Evolutionary conservation across 208 protist genomes (phyloP).

Genomic region (Acanthamoeba castellanii): DNA sequence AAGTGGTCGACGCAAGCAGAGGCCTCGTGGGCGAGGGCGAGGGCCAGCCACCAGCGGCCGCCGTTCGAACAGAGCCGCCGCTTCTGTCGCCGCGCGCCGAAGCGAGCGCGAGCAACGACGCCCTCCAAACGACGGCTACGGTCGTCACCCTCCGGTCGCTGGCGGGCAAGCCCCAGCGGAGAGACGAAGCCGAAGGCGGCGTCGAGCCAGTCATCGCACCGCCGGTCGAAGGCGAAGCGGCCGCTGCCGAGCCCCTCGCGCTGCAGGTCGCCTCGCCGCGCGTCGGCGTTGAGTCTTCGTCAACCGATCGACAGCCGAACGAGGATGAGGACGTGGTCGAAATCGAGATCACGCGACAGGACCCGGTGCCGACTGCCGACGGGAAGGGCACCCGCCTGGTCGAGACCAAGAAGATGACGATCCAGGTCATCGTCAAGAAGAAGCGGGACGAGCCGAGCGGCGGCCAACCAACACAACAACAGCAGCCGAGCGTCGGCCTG

Average conservation of each 20-base stretch:
- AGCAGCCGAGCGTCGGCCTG: neutral
- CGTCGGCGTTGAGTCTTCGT: neutral
- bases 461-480: neutral
- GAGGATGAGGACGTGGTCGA: neutral
- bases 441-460: neutral
- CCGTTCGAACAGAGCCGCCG: too few species aligned
- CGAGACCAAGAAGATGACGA: slow-evolving; percentile 38
- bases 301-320: neutral
- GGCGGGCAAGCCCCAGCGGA: too few species aligned
- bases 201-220: too few species aligned
- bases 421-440: slow-evolving; percentile 29
- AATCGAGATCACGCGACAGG: slow-evolving; percentile 23
- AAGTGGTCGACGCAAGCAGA: too few species aligned
- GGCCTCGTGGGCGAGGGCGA: too few species aligned
- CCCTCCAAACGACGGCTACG: neutral
- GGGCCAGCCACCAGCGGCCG: too few species aligned
- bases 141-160: neutral
- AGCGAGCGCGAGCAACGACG: neutral
- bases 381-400: neutral
- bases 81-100: too few species aligned
- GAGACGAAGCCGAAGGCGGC: too few species aligned
- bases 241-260: neutral
- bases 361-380: neutral
- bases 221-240: neutral
- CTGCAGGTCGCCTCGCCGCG: neutral